phyloP scores from a whole-genome alignment of 2,329 filamentous ascomycete species.

The Exophiala viscosa region DNA sequence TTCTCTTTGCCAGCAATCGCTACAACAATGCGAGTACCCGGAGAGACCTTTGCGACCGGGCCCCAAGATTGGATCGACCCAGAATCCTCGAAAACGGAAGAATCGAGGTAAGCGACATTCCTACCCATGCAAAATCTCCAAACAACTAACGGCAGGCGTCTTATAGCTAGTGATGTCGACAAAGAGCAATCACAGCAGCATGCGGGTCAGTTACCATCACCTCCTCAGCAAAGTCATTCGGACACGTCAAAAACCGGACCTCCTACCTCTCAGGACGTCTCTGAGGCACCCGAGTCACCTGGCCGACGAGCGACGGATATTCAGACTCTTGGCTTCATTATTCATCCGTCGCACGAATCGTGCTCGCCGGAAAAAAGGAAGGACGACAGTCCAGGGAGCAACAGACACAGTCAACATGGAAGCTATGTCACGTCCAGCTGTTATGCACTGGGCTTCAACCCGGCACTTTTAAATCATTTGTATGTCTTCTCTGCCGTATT shows the following conservation, averaged over 20 bases:
- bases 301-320: constrained; percentile 3
- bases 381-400: not conserved
- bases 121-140: not conserved
- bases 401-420: not conserved
- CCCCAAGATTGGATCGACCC: no score
- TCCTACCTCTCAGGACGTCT: not conserved
- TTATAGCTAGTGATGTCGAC: not conserved
- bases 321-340: constrained; percentile 27
- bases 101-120: not conserved
- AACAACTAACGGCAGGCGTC: not conserved
- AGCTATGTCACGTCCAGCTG: not conserved
- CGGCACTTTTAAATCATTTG: not conserved
- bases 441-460: not conserved
- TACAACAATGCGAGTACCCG: no score
- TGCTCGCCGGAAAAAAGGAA: constrained; percentile 9
- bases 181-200: not conserved
- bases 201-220: constrained; percentile 26
- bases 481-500: not conserved
- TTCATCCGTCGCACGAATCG: constrained; percentile 28
- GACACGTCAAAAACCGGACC: not conserved
- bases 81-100: not conserved
- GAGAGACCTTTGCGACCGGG: no score
- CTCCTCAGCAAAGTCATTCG: constrained; percentile 19
- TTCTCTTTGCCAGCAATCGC: no score
- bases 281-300: not conserved